Conservation (phyloP, 2,329 filamentous ascomycete genomes). For the Cercospora zeae-maydis region DNA sequence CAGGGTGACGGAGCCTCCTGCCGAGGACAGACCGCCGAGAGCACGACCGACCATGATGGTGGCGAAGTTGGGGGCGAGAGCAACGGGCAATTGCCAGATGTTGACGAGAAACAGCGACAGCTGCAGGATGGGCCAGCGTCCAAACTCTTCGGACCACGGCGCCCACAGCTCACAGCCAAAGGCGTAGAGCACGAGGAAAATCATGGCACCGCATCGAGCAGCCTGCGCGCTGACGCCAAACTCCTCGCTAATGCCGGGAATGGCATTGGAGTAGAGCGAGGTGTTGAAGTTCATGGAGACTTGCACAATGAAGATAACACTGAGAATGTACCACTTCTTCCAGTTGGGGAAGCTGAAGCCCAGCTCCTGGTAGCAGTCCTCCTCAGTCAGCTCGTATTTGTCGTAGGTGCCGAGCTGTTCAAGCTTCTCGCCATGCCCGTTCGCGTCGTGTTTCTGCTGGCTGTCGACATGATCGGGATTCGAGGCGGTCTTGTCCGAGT, state of each 20-base stretch:
- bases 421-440: slow-evolving; percentile 25
- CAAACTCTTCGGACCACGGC: slow-evolving; percentile 51
- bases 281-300: slow-evolving; percentile 60
- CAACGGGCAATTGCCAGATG: slow-evolving; percentile 52
- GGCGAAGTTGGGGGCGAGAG: slow-evolving; percentile 45
- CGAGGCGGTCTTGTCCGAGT: slow-evolving; percentile 16
- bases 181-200: slow-evolving; percentile 52
- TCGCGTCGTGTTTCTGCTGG: not conserved
- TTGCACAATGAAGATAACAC: slow-evolving; percentile 52
- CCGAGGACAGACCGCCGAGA: slow-evolving; percentile 58
- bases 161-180: slow-evolving; percentile 54
- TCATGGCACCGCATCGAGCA: slow-evolving; percentile 47
- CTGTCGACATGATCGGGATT: slow-evolving; percentile 9
- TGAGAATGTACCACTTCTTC: slow-evolving; percentile 53
- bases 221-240: slow-evolving; percentile 48
- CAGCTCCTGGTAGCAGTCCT: slow-evolving; percentile 39
- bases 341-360: slow-evolving; percentile 45
- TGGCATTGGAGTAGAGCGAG: slow-evolving; percentile 53
- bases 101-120: slow-evolving; percentile 52
- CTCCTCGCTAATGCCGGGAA: slow-evolving; percentile 45
- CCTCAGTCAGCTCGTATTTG: slow-evolving; percentile 42
- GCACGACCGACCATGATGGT: slow-evolving; percentile 48
- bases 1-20: slow-evolving; percentile 62
- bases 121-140: slow-evolving; percentile 52
- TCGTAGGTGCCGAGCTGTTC: slow-evolving; percentile 39